phyloP scores from a whole-genome alignment of 352 stramenopile species.

The Phytopythium aichiense region DNA sequence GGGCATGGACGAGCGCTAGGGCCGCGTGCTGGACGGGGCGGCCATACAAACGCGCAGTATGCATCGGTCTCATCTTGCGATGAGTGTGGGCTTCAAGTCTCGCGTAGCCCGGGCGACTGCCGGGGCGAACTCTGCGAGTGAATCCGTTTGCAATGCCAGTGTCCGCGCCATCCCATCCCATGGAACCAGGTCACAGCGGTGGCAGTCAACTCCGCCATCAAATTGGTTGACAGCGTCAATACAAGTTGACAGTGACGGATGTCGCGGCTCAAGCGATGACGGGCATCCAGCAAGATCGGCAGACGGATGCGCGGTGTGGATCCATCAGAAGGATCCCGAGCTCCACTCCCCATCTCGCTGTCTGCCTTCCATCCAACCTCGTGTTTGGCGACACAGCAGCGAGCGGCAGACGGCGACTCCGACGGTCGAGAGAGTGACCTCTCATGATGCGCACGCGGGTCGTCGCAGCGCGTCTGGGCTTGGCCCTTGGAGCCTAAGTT shows the following conservation, averaged over 20 bases:
- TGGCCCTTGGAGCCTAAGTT: too few species aligned
- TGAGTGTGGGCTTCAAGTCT: too few species aligned
- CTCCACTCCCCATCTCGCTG: neutral
- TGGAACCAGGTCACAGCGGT: neutral
- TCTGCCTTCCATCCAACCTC: neutral
- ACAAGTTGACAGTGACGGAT: too few species aligned
- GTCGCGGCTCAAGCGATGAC: neutral
- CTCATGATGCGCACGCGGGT: neutral
- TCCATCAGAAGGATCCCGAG: neutral
- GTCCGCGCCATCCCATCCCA: neutral
- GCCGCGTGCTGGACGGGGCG: too few species aligned
- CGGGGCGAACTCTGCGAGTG: neutral
- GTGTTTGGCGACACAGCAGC: neutral
- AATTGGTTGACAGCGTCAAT: too few species aligned
- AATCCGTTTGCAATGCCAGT: constrained; percentile 5
- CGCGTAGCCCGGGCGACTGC: too few species aligned
- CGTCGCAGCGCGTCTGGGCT: constrained; percentile 3
- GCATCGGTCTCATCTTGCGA: too few species aligned
- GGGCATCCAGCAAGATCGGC: neutral
- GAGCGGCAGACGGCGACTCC: too few species aligned
- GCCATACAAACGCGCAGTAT: too few species aligned
- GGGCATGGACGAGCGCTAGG: too few species aligned
- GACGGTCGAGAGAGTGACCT: neutral
- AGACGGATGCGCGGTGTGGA: neutral
- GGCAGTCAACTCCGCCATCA: neutral